phyloP scores from a whole-genome alignment of 371 early-diverging fungal genomes.

The Globomyces sp. region DNA sequence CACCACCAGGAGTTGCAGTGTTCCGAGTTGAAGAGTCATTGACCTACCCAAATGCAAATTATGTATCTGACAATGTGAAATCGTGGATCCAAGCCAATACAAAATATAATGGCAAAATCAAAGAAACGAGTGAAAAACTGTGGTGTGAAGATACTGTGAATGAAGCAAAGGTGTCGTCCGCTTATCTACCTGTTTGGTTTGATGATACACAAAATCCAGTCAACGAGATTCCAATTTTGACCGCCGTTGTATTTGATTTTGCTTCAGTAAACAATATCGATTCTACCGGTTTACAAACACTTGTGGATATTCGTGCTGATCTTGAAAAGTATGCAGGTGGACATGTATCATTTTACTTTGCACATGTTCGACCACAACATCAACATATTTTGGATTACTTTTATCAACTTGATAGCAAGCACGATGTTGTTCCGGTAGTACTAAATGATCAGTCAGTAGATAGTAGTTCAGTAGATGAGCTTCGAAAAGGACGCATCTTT shows the following conservation, averaged over 20 bases:
- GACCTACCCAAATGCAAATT: constrained; percentile 69
- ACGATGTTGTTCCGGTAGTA: constrained; percentile 20
- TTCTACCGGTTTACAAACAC: constrained; percentile 71
- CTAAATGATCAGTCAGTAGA: neutral
- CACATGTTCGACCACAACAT: constrained; percentile 28
- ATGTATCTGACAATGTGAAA: constrained; percentile 29
- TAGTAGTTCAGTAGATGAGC: neutral
- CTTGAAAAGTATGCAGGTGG: constrained; percentile 54
- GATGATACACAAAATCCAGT: constrained; percentile 14
- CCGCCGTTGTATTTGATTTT: constrained; percentile 78
- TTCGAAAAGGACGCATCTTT: neutral
- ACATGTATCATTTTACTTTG: constrained; percentile 39
- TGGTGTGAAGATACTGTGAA: constrained; percentile 18
- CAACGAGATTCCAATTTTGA: constrained; percentile 47
- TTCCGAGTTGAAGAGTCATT: constrained; percentile 68
- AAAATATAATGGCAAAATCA: constrained; percentile 27
- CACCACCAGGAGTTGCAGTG: constrained; percentile 58
- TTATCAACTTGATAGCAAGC: constrained; percentile 9
- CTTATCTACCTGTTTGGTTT: constrained; percentile 34
- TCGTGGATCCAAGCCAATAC: constrained; percentile 24
- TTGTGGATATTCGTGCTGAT: constrained; percentile 59
- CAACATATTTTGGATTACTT: constrained; percentile 23
- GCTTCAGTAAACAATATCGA: constrained; percentile 76
- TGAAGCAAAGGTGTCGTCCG: constrained; percentile 14
- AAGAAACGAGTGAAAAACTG: constrained; percentile 45